Base-by-base conservation (phyloP, 1,284 basidiomycete genomes). In the Rhodotorula mucilaginosa region DNA sequence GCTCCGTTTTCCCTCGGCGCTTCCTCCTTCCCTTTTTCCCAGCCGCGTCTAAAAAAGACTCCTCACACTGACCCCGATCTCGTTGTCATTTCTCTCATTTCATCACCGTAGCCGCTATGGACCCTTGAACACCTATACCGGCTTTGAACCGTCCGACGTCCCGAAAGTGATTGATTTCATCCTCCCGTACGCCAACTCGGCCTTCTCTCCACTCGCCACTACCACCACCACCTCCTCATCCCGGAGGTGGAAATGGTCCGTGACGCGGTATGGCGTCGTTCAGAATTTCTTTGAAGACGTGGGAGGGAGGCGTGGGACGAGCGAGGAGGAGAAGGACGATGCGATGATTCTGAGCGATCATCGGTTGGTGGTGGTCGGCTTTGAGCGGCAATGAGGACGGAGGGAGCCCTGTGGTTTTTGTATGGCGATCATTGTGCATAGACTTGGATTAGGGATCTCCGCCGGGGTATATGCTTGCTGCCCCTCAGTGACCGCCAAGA, bases 131-230 rank as follows among this genome's bases (percentile, higher is more conserved):
- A 78, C 78, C 4, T 78, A 74, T n/a, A 79, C 78, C 16, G 78
- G 76, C 48, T 79, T 79, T 46, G 10, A 52, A 19, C 64, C 67
- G 8, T 68, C 70, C 29, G 61, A 70, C 31, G n/a, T 39, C 23
- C 61, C 64, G 16, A 67, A 74, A 58, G 66, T 76, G 46, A 77
- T 79, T 69, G 78, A 79, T 60, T 76, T 76, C 54, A 59, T 79
- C 46, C 62, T 76, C 31, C 58, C 70, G 4, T 61, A 57, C 44
- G 65, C 66, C 51, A 76, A 74, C 52, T 49, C 31, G 10, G 74
- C 69, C 5, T 66, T 76, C 29, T 15, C 49, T 31, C 39, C 54
- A 29, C 21, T 7, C 15, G 23, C 48, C n/a, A 13, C 18, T 3
- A 15, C 39, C 39, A 31, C n/a, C 26, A 10, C 47, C 12, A 0